A percentile compares a stretch with the other conserved stretches of the same genome.
These are phyloP conservation scores for Colletotrichum liriopes DNA, from an alignment of 2,329 filamentous ascomycete genomes.

Conservation along the genomic window DNA sequence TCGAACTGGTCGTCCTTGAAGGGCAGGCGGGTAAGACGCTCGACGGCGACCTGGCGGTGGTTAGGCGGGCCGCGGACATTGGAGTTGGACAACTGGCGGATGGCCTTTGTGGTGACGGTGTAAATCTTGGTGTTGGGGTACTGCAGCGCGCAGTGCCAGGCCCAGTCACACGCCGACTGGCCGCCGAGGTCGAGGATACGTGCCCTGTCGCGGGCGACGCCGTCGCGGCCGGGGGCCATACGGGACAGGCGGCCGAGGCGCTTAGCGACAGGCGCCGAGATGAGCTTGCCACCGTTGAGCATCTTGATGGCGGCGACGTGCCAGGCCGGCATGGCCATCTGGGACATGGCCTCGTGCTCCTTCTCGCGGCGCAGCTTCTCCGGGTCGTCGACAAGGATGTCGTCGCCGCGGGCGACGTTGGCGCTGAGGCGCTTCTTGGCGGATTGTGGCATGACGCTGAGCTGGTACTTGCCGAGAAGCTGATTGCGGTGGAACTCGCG, in stretches of 20 bases:
- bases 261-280: constrained; percentile 76
- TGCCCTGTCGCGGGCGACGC: constrained; percentile 66
- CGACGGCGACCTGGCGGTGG: constrained; percentile 86
- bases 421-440: constrained; percentile 80
- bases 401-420: constrained; percentile 82
- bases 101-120: constrained; percentile 84
- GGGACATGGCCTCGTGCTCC: constrained; percentile 84
- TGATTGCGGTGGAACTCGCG: constrained; percentile 82
- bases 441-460: constrained; percentile 78
- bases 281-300: constrained; percentile 76
- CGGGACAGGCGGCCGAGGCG: constrained; percentile 70
- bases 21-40: constrained; percentile 84
- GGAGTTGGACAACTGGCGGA: constrained; percentile 79
- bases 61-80: constrained; percentile 89
- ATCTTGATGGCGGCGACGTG: constrained; percentile 73
- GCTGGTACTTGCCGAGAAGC: constrained; percentile 87
- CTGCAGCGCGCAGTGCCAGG: constrained; percentile 91
- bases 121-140: constrained; percentile 90
- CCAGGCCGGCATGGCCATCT: constrained; percentile 76
- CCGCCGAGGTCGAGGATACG: constrained; percentile 90
- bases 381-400: constrained; percentile 74
- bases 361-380: constrained; percentile 79
- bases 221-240: constrained; percentile 60
- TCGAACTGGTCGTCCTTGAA: constrained; percentile 92
- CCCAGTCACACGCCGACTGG: constrained; percentile 91